Base-by-base conservation (phyloP, 768 basidiomycete species). In the Kockovaella imperatae region DNA sequence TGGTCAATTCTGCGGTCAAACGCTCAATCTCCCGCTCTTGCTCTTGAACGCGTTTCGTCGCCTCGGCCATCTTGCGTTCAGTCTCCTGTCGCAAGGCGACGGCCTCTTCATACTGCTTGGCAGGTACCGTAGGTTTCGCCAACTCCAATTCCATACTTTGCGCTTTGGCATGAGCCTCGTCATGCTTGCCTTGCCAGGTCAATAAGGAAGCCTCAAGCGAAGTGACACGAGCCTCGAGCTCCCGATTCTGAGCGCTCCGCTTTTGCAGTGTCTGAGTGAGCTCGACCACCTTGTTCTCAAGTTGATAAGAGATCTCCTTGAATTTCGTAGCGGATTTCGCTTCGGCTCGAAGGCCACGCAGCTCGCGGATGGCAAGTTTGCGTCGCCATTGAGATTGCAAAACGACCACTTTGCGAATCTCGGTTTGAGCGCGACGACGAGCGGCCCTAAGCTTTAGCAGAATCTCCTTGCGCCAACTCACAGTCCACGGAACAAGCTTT, bases 281-380 rank as follows among this genome's bases (percentile, higher is more conserved):
- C 68, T 97, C 93, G 50, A 99, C 88, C 35, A 99, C 95, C 74
- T 97, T 99, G 78, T 97, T 99, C 75, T 99, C 95, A 47, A 99
- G 78, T 59, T 81, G 82, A 67, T 97, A 97, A 0, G 93, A 96
- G 57, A 93, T 95, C 69, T 95, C 86, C 49, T 87, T 96, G 81
- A 93, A 96, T 68, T 90, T 95, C 58, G 87, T 86, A 24, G 91
- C 91, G 1, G 95, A 97, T 43, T 90, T 87, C 5, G 95, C 95
- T 72, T 99, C 95, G 6, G 83, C 79, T 64, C 79, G 83, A 55
- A 99, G 80, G 8, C 74, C 75, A 60, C 84, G 86, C 54, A 99
- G 80, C 67, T 96, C 82, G 57, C 82, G 84, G 50, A 83, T 80
- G 18, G 95, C 95, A 41, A 85, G 74, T 35, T 86, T 83, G 23